phyloP scores from a whole-genome alignment of 257 asterid genomes.

The Plantago elongata region DNA sequence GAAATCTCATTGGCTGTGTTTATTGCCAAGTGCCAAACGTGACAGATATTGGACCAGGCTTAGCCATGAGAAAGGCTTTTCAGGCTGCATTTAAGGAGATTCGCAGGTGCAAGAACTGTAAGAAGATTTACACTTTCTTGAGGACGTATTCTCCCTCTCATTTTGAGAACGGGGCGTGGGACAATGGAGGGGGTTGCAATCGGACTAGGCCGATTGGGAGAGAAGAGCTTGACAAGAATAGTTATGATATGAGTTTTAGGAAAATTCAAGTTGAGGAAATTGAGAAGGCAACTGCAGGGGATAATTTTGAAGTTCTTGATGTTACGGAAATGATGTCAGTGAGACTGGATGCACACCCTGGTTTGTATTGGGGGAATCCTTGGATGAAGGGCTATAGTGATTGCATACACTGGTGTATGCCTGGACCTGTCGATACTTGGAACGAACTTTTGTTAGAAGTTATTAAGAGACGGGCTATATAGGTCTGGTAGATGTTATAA shows the following conservation, averaged over 20 bases:
- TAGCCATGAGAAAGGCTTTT: conserved; percentile 32
- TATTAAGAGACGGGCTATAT: conserved; percentile 17
- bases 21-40: conserved; percentile 29
- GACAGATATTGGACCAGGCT: conserved; percentile 31
- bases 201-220: conserved; percentile 30
- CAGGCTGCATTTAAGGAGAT: conserved; percentile 30
- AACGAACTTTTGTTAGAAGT: conserved; percentile 42
- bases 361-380: conserved; percentile 30
- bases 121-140: conserved; percentile 18
- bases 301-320: conserved; percentile 34
- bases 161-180: conserved; percentile 45
- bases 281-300: conserved; percentile 22
- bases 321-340: conserved; percentile 37
- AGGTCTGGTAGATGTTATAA: too few species aligned
- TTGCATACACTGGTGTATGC: conserved; percentile 57
- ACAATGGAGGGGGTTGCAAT: conserved; percentile 37
- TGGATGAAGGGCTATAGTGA: conserved; percentile 45
- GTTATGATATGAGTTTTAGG: conserved; percentile 22
- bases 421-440: conserved; percentile 59
- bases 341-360: conserved; percentile 50
- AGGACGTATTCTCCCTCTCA: conserved; percentile 42
- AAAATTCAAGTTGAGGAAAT: conserved; percentile 33
- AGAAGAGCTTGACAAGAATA: conserved; percentile 17
- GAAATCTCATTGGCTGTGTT: conserved; percentile 35
- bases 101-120: conserved; percentile 28